Conservation (phyloP, 129 eudicot genomes). For the Centella asiatica region DNA sequence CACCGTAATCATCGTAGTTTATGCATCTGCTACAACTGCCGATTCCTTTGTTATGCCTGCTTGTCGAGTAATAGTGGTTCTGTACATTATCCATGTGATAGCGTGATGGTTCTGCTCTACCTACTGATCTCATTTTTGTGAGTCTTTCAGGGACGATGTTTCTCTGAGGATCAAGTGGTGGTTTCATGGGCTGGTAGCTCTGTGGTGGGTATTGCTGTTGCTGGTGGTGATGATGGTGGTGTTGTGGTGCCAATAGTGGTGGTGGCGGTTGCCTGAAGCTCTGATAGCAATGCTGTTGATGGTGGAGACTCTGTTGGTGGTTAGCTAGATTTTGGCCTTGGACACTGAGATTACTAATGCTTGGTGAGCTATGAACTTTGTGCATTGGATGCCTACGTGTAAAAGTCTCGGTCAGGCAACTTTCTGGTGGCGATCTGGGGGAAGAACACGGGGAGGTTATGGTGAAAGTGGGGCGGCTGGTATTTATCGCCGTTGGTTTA, state of each 20-base stretch:
- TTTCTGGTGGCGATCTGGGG: conserved; percentile 51
- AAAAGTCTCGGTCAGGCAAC: conserved; percentile 17
- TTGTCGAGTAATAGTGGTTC: conserved; percentile 7
- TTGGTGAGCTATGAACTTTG: conserved; percentile 60
- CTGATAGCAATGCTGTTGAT: not conserved
- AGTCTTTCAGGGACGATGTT: conserved; percentile 27
- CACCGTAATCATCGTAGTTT: conserved; percentile 23
- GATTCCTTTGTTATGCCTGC: conserved; percentile 25
- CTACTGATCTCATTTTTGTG: conserved; percentile 31
- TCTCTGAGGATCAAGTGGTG: conserved; percentile 30
- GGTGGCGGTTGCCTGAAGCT: not conserved
- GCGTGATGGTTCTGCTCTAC: conserved; percentile 29
- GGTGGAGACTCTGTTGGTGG: conserved; percentile 13
- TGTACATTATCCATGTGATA: conserved; percentile 30
- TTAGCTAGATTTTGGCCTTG: conserved; percentile 15
- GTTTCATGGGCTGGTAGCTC: conserved; percentile 17
- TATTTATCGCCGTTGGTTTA: conserved; percentile 20
- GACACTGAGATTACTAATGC: conserved; percentile 29
- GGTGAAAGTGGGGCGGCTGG: conserved; percentile 25
- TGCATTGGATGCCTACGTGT: conserved; percentile 21
- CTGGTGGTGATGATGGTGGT: conserved; percentile 20
- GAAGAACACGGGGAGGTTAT: conserved; percentile 55
- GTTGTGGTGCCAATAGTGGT: conserved; percentile 16
- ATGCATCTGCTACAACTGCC: conserved; percentile 26
- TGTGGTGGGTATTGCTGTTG: not conserved